Evolutionary conservation across 106 monocot genomes (phyloP), one percentile per base, ranked within the genome.

Genomic region (Allium fistulosum): DNA sequence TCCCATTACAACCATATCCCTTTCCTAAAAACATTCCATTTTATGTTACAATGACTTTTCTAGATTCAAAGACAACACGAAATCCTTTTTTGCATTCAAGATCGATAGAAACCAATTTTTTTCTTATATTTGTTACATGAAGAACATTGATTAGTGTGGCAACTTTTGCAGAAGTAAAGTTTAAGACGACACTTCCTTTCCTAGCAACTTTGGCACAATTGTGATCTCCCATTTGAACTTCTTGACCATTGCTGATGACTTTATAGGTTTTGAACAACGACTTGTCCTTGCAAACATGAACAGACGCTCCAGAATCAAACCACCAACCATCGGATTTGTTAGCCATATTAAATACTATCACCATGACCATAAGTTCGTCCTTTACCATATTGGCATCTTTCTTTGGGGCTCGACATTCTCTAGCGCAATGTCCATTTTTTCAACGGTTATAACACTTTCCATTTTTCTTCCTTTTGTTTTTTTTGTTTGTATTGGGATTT

Each of bases 11-110:
- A 59, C 9, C 5, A 59, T 59, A 59, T 6, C 11, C 16, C 58
- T 59, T 59, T 6, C 58, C 58, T 59, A 59, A 11, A 59, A 59
- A 59, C 58, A 59, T 17, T 17, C 6, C 58, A 59, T 59, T 59
- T 17, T 59, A n/a, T 7, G 58, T 8, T 59, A 59, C 13, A 13
- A 59, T 59, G 17, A 59, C 58, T 17, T 59, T 59, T 6, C 58
- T 17, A 13, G 17, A 59, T 17, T 59, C 11, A 59, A 59, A 59
- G 9, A 59, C 58, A 59, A 59, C 58, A 8, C 58, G 58, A 59
- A 59, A 59, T 59, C 58, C 58, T 59, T 17, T 59, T 17, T 59
- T 59, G 58, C 58, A 59, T 5, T n/a, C 9, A 8, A 59, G 12
- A 17, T 59, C 58, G 16, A 59, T 13, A 59, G 58, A 59, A 17